Evolutionary conservation across 2,329 filamentous ascomycete genomes (phyloP), one percentile per base, ranked within the genome.

Genomic region (Xylaria digitata): DNA sequence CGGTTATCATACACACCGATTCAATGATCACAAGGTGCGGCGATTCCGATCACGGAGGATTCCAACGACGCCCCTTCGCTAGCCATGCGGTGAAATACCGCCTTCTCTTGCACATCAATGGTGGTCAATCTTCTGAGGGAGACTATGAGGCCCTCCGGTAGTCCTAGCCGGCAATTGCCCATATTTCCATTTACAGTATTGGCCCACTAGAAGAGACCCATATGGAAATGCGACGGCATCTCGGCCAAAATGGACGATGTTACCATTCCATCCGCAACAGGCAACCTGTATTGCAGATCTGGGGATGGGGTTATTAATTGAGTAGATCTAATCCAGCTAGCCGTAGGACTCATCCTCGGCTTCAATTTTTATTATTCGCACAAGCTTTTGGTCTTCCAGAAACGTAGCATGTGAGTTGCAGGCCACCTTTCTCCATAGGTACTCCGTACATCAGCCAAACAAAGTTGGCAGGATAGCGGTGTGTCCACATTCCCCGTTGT

Each of bases 201-300:
- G 26, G 5, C 26, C 3, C 23, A n/a, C 8, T 23, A 34, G 7
- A 9, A 37, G 21, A 43, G 23, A 34, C 57, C 23, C 46, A 52
- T 43, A n/a, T 23, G 32, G 9, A 3, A 49, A 62, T 55, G n/a
- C 11, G 34, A 57, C 54, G n/a, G n/a, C 30, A 32, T 45, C 61
- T 58, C 26, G 43, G 37, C 21, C 30, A 52, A 37, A 55, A 21
- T 23, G 21, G 37, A 63, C 55, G 60, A 67, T 63, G 60, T 46
- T 46, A 63, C 54, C 43, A 40, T 66, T 55, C 48, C 59, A 62
- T 59, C 48, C 49, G 26, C 23, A 48, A 55, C 45, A 43, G 26
- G 60, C 11, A 63, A 43, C n/a, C 42, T 21, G 48, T 53, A 62
- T 50, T 52, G 65, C 50, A 52, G 55, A 67, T 67, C 65, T 53